These are phyloP conservation scores for Coemansia sp. DNA, from an alignment of 192 early-diverging fungal genomes.

Conservation along the genomic window DNA sequence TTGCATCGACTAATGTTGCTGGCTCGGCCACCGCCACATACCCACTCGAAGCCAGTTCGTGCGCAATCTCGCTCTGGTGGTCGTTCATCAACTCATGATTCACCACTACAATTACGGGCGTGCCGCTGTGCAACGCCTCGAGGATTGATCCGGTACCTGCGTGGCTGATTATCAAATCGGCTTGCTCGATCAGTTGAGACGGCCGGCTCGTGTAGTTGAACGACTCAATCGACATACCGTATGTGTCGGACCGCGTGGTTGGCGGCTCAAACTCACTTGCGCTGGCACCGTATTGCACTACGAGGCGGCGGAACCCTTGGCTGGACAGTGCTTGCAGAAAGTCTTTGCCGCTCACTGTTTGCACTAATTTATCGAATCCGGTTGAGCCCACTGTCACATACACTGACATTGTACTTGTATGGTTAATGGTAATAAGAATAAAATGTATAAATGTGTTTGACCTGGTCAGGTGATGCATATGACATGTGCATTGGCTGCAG, in stretches of 20 bases:
- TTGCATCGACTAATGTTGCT: constrained; percentile 13
- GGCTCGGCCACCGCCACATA: constrained; percentile 52
- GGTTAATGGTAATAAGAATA: no score
- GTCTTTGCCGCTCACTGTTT: constrained; percentile 36
- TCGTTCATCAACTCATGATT: constrained; percentile 81
- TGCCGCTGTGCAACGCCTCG: constrained; percentile 65
- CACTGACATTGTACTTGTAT: constrained; percentile 23
- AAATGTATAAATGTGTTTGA: no score
- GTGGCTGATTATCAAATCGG: constrained; percentile 81
- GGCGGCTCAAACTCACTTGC: constrained; percentile 32
- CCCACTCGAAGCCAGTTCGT: constrained; percentile 59
- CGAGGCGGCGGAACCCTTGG: constrained; percentile 59
- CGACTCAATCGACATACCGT: constrained; percentile 32
- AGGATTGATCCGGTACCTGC: constrained; percentile 88
- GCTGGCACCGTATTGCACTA: constrained; percentile 70
- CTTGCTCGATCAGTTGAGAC: constrained; percentile 60
- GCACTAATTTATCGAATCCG: constrained; percentile 76
- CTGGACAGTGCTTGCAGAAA: constrained; percentile 56
- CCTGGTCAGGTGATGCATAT: no score
- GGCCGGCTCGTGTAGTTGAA: constrained; percentile 62
- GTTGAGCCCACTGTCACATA: constrained; percentile 95
- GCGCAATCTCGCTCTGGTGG: constrained; percentile 84
- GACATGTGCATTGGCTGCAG: no score
- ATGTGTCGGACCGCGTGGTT: not conserved
- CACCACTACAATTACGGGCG: constrained; percentile 71